Conservation (phyloP, 1,139 yeast species). For the Geotrichum klebahnii region DNA sequence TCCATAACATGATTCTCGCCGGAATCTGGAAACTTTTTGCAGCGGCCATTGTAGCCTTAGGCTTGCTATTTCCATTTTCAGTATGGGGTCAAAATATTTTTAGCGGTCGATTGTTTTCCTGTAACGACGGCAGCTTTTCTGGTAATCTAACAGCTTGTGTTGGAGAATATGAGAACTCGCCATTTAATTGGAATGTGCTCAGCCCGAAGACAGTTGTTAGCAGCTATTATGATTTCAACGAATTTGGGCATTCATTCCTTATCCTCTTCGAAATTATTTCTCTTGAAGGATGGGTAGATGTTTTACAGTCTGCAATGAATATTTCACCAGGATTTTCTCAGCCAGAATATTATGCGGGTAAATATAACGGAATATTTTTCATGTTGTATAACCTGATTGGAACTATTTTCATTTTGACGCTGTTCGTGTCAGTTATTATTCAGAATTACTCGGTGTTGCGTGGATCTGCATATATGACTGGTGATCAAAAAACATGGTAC, state of each 20-base stretch:
- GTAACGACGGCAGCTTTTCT: slow-evolving; percentile 55
- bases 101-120: slow-evolving; percentile 64
- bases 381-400: slow-evolving; percentile 74
- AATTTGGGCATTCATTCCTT: slow-evolving; percentile 62
- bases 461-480: slow-evolving; percentile 80
- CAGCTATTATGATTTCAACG: slow-evolving; percentile 64
- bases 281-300: slow-evolving; percentile 90
- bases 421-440: slow-evolving; percentile 86
- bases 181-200: slow-evolving; percentile 71
- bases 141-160: slow-evolving; percentile 46
- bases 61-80: slow-evolving; percentile 77
- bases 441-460: slow-evolving; percentile 77
- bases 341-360: slow-evolving; percentile 43
- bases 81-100: slow-evolving; percentile 88
- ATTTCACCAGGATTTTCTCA: slow-evolving; percentile 51
- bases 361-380: slow-evolving; percentile 64
- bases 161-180: slow-evolving; percentile 57
- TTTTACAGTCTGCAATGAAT: slow-evolving; percentile 62
- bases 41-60: slow-evolving; percentile 71
- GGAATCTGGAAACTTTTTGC: slow-evolving; percentile 73
- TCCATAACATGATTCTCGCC: slow-evolving; percentile 74
- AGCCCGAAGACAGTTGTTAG: slow-evolving; percentile 67
- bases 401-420: slow-evolving; percentile 76
- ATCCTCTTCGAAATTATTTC: slow-evolving; percentile 80
- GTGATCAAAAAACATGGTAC: slow-evolving; percentile 81